Percentiles rank a stretch among this genome's conserved stretches.
Conservation (phyloP, 2,329 filamentous ascomycete species). For the Aspergillus neoniger region DNA sequence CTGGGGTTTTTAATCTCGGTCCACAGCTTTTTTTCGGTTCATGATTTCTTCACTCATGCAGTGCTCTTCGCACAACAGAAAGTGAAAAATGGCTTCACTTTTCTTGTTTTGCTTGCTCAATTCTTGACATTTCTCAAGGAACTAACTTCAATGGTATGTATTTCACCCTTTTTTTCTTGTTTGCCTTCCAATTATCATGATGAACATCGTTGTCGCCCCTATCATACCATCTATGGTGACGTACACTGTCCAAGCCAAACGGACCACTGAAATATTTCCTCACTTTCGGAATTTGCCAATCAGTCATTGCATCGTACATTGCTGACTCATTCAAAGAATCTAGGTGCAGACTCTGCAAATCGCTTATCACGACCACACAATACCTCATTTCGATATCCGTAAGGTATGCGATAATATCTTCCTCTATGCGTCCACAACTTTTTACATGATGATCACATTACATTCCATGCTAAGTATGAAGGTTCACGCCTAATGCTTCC, state of each 20-base stretch:
- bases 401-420: conserved; percentile 26
- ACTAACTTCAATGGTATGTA: conserved; percentile 33
- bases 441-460: conserved; percentile 55
- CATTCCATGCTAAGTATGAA: conserved; percentile 68
- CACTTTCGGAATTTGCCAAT: conserved; percentile 14
- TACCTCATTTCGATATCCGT: neutral
- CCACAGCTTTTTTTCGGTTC: conserved; percentile 26
- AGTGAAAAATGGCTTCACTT: conserved; percentile 14
- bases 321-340: conserved; percentile 31
- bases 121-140: conserved; percentile 2
- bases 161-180: conserved; percentile 8
- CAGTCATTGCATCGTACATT: conserved; percentile 14
- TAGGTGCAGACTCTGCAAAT: neutral
- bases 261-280: conserved; percentile 53
- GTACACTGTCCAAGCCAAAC: conserved; percentile 64
- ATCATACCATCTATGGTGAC: conserved; percentile 63
- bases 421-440: conserved; percentile 13
- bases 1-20: conserved; percentile 23
- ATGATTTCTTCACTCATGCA: conserved; percentile 18
- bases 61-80: conserved; percentile 17
- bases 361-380: neutral
- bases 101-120: conserved; percentile 1
- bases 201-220: conserved; percentile 65
- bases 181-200: conserved; percentile 44
- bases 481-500: conserved; percentile 55